Evolutionary conservation across 768 basidiomycete species (phyloP), one percentile per base, ranked within the genome.

Genomic region (Pilatotrama ljubarskyi): DNA sequence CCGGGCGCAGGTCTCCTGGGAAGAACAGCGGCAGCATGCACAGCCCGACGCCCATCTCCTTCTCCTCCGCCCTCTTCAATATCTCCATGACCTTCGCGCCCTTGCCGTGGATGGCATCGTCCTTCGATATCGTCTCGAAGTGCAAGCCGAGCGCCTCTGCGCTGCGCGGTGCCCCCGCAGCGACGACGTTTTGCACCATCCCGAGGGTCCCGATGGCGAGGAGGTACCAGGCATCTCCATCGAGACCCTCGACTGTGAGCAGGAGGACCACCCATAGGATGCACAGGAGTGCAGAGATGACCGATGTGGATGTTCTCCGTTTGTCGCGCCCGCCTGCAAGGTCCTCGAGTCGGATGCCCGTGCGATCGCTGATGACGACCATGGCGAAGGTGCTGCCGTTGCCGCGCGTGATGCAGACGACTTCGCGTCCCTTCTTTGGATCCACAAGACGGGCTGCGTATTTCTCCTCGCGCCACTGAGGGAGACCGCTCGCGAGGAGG

Each of bases 401-500:
- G 18, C 74, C 74, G 20, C 64, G 55, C 18, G 73, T 72, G 35
- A 75, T 55, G 35, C 63, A 61, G 6, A 72, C 64, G 15, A 68
- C 70, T 56, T 68, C 68, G 24, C 68, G 65, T 32, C 53, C 48
- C 25, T 62, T 52, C 25, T 17, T 22, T 6, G 40, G 48, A 29
- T 51, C 46, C 14, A 64, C 52, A 24, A 40, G 26, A 32, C 72
- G 66, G 17, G 64, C 65, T 0, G 65, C 67, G 70, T 71, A 75
- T 58, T 71, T 72, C 58, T 74, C 74, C 3, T 57, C 55, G 22
- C 58, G 61, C 73, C 71, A 75, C 44, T 74, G 73, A 6, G 72
- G 73, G 2, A 74, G 63, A 8, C 68, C 66, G 51, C 65, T 67
- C 2, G 50, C 57, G 17, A 54, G 48, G 17, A 70, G 64, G 4